These are phyloP conservation scores for Diaporthe eres DNA, from an alignment of 2,329 filamentous ascomycete genomes.

Conservation along the genomic window DNA sequence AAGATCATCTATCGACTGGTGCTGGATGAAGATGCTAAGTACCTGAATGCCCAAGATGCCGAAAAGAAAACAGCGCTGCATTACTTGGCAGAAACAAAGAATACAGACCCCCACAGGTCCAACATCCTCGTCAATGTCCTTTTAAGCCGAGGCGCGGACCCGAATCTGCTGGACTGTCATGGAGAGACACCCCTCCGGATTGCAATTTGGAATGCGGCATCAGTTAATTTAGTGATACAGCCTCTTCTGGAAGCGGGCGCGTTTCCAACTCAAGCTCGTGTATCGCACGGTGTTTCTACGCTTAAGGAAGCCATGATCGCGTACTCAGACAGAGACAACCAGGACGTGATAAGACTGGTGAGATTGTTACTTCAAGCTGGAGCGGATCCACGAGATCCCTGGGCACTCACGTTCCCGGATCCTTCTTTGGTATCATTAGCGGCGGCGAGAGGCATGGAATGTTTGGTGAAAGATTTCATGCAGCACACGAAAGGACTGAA, in stretches of 20 bases:
- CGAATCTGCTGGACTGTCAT: not conserved
- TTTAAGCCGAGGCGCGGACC: not conserved
- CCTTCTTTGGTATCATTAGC: not conserved
- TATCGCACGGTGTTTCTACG: not conserved
- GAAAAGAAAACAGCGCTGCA: not conserved
- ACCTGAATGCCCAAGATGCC: not conserved
- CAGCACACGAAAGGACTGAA: no score
- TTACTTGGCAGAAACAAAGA: not conserved
- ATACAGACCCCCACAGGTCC: fast-evolving
- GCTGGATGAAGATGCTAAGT: not conserved
- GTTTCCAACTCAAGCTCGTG: not conserved
- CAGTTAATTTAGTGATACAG: not conserved
- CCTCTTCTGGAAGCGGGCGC: not conserved
- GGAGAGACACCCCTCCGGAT: not conserved
- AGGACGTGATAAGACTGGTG: not conserved
- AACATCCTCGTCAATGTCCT: not conserved
- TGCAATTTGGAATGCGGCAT: no score
- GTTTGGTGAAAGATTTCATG: not conserved
- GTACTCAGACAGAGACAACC: not conserved
- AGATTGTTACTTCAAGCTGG: not conserved
- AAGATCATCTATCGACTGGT: not conserved
- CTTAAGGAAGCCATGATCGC: not conserved
- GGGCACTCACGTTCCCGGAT: no score
- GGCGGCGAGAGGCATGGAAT: not conserved
- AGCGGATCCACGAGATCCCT: not conserved